Evolutionary conservation across 306 rosid genomes (phyloP).

Genomic region (Dalbergia cochinchinensis): DNA sequence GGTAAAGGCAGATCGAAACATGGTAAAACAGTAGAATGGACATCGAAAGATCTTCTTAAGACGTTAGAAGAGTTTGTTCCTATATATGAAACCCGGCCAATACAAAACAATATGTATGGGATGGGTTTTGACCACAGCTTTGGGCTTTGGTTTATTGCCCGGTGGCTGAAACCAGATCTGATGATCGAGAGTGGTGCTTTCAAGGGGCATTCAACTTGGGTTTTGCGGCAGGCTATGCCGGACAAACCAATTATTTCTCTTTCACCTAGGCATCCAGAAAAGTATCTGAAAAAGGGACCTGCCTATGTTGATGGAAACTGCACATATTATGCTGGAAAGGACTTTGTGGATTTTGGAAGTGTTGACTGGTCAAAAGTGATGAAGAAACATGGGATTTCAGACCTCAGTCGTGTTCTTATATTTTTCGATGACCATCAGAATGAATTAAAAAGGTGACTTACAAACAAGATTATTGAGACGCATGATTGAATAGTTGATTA

Average conservation of each 20-base stretch:
- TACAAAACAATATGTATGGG: conserved; percentile 85
- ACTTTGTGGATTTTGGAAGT: conserved; percentile 94
- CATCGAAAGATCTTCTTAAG: conserved; percentile 87
- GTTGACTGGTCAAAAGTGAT: conserved; percentile 78
- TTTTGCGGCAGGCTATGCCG: conserved; percentile 96
- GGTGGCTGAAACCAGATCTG: conserved; percentile 91
- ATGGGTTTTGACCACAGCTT: conserved; percentile 99
- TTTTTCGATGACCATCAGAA: conserved; percentile 98
- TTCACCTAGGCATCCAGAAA: conserved; percentile 96
- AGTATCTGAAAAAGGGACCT: conserved; percentile 92
- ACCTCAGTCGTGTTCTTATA: conserved; percentile 78
- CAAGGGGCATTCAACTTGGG: conserved; percentile 99
- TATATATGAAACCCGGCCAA: conserved; percentile 90
- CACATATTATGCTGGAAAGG: conserved; percentile 95
- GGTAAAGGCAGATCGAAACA: conserved; percentile 99
- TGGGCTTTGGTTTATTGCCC: conserved; percentile 97
- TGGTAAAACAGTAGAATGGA: conserved; percentile 94
- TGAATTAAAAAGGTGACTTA: conserved; percentile 83
- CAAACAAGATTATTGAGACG: conserved; percentile 29
- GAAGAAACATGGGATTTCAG: conserved; percentile 71
- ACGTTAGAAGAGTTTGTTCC: conserved; percentile 91
- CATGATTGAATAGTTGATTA: conserved; percentile 33
- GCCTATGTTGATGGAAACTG: conserved; percentile 96
- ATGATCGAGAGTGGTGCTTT: conserved; percentile 99
- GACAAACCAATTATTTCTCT: conserved; percentile 76